Percentiles rank a stretch among this genome's conserved stretches.
These are phyloP conservation scores for Piper longum DNA, from an alignment of 164 flowering plant genomes.

Conservation along the genomic window DNA sequence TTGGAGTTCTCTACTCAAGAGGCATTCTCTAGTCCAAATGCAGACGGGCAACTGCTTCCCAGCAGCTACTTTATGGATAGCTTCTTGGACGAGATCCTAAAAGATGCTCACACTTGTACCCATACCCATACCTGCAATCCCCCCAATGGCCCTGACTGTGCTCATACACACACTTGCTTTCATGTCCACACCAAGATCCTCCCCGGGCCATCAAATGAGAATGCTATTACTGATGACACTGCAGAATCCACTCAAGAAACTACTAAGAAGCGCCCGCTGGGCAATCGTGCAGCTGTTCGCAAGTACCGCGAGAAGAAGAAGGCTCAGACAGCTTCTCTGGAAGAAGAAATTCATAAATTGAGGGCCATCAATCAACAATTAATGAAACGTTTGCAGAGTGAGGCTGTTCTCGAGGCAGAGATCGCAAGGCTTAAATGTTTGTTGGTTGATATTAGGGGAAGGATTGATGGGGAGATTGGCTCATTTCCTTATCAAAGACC, in stretches of 20 bases:
- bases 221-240: constrained; percentile 50
- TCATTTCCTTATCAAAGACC: constrained; percentile 75
- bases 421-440: constrained; percentile 78
- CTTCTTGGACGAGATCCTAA: constrained; percentile 57
- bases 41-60: constrained; percentile 26
- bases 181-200: constrained; percentile 88
- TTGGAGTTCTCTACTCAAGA: constrained; percentile 69
- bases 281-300: constrained; percentile 91
- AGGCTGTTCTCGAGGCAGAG: constrained; percentile 79
- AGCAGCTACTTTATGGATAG: constrained; percentile 51
- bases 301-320: constrained; percentile 97
- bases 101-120: constrained; percentile 72
- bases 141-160: constrained; percentile 64
- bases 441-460: constrained; percentile 90
- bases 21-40: constrained; percentile 26
- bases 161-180: constrained; percentile 93
- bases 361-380: constrained; percentile 68
- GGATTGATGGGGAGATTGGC: constrained; percentile 97
- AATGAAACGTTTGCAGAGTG: constrained; percentile 75
- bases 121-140: constrained; percentile 96
- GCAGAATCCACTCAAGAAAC: constrained; percentile 57
- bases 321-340: constrained; percentile 71
- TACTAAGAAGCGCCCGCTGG: constrained; percentile 55
- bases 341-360: constrained; percentile 68
- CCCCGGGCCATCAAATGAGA: constrained; percentile 39